Percentiles rank a stretch among this genome's conserved stretches.
Evolutionary conservation across 257 asterid species (phyloP).

Genomic region (Oldenlandia corymbosa): DNA sequence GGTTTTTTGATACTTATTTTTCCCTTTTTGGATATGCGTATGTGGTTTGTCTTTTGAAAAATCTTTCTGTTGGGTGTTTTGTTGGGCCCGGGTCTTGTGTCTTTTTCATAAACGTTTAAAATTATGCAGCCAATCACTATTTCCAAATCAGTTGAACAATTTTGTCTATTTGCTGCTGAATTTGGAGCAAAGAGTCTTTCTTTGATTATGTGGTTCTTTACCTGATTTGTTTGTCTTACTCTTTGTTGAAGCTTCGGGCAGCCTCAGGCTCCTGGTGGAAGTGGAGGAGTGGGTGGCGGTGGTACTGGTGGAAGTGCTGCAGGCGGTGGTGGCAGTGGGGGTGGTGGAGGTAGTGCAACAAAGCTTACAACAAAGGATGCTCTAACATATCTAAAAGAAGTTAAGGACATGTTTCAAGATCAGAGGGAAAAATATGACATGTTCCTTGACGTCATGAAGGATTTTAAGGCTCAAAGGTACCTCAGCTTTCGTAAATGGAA

Average conservation of each 20-base stretch:
- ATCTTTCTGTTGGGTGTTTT: neutral
- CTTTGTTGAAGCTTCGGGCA: conserved; percentile 46
- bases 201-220: neutral
- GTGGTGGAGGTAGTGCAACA: conserved; percentile 49
- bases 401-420: conserved; percentile 93
- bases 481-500: conserved; percentile 9
- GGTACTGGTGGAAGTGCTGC: conserved; percentile 19
- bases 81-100: neutral
- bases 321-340: conserved; percentile 37
- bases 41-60: no score
- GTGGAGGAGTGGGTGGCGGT: conserved; percentile 26
- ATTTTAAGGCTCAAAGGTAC: conserved; percentile 97
- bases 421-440: conserved; percentile 87
- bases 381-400: conserved; percentile 83
- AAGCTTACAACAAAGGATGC: conserved; percentile 95
- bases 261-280: conserved; percentile 50
- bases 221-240: conserved; percentile 6
- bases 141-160: neutral
- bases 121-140: neutral
- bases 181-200: neutral
- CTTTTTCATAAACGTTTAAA: neutral
- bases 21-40: neutral
- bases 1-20: neutral
- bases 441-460: conserved; percentile 98
- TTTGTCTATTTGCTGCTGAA: neutral